Evolutionary conservation across 257 asterid genomes (phyloP).

Genomic region (Nicotiana noctiflora): DNA sequence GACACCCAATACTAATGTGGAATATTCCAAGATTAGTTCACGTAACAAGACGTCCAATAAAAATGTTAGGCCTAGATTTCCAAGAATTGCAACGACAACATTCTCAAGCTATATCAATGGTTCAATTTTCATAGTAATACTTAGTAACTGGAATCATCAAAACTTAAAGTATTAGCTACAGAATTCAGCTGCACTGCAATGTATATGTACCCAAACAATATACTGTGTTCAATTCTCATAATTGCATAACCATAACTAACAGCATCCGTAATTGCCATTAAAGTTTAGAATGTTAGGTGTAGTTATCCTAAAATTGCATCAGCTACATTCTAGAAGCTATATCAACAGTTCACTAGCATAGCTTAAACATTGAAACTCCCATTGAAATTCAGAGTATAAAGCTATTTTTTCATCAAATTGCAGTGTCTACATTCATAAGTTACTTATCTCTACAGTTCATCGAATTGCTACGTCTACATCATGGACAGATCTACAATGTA

Average conservation of each 20-base stretch:
- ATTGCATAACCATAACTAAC: background rate
- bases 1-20: too few relatives aligned
- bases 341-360: background rate
- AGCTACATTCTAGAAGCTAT: background rate
- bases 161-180: background rate
- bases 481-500: too few relatives aligned
- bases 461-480: background rate
- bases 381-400: background rate
- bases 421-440: background rate
- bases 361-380: background rate
- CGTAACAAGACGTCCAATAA: too few relatives aligned
- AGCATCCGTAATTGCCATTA: background rate
- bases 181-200: background rate
- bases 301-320: background rate
- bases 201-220: background rate
- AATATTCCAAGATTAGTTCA: too few relatives aligned
- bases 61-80: too few relatives aligned
- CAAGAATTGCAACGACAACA: too few relatives aligned
- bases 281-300: background rate
- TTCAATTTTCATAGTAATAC: too few relatives aligned
- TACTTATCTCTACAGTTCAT: background rate
- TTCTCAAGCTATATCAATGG: too few relatives aligned
- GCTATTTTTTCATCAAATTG: background rate
- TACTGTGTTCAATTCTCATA: background rate
- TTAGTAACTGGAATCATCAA: too few relatives aligned